phyloP scores from a whole-genome alignment of 2,329 filamentous ascomycete species.

The Gremmenia infestans region DNA sequence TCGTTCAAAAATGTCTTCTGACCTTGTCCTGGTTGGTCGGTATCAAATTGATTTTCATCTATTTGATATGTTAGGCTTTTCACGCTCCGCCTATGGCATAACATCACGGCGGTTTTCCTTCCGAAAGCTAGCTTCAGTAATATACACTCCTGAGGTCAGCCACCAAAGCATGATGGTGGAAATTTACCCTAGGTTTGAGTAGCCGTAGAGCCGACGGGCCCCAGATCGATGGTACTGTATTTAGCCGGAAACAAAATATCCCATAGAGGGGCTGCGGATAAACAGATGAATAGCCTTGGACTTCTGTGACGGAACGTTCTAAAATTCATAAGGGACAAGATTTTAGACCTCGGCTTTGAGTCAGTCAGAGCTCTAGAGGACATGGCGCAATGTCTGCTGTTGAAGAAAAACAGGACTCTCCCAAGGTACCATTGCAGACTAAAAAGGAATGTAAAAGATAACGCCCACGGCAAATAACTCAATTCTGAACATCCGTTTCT shows the following conservation, averaged over 20 bases:
- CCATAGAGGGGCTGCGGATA: background rate
- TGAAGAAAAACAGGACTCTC: no score
- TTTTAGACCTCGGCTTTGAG: no score
- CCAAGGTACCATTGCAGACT: no score
- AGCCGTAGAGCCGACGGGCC: slow-evolving; percentile 9
- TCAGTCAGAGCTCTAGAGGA: no score
- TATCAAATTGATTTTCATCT: slow-evolving; percentile 4
- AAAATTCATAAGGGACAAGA: no score
- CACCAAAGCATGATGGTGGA: background rate
- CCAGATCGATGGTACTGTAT: slow-evolving; percentile 3
- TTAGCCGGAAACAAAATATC: slow-evolving; percentile 7
- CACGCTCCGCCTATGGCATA: background rate
- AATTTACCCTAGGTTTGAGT: slow-evolving; percentile 2
- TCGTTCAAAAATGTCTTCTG: slow-evolving; percentile 4
- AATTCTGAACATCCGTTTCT: no score
- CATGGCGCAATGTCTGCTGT: no score
- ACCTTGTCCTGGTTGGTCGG: background rate
- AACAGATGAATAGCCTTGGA: background rate
- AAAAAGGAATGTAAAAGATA: no score
- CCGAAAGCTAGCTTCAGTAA: slow-evolving; percentile 3
- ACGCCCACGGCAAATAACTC: no score
- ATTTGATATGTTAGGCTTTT: slow-evolving; percentile 5
- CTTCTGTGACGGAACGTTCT: no score
- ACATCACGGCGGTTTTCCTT: slow-evolving; percentile 5
- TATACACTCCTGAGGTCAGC: background rate